Percentiles rank a stretch among this genome's conserved stretches.
Conservation (phyloP, 1,139 yeast species). For the Hyphopichia wangnamkhiaoensis region DNA sequence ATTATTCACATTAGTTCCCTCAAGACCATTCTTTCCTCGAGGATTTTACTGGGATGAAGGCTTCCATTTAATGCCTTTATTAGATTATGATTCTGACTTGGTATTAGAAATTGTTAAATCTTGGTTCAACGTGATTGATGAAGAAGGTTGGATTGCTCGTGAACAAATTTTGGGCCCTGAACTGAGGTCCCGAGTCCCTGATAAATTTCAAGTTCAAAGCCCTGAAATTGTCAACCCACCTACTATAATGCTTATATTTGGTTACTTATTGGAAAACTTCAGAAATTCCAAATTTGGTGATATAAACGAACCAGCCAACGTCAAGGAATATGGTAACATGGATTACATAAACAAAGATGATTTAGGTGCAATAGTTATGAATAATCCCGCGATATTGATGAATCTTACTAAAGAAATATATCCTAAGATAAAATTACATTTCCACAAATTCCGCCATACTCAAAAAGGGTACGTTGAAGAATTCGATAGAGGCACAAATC, state of each 20-base stretch:
- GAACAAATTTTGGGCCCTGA: conserved; percentile 94
- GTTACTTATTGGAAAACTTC: conserved; percentile 57
- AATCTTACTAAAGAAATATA: conserved; percentile 67
- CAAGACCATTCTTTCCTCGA: conserved; percentile 91
- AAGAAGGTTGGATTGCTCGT: conserved; percentile 95
- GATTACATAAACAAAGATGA: conserved; percentile 14
- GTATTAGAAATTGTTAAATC: conserved; percentile 79
- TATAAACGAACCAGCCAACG: conserved; percentile 22
- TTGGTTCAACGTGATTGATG: conserved; percentile 86
- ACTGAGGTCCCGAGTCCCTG: conserved; percentile 85
- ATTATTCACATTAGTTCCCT: conserved; percentile 82
- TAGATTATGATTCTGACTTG: conserved; percentile 82
- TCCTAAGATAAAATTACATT: conserved; percentile 76
- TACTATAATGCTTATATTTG: conserved; percentile 79
- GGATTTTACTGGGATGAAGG: conserved; percentile 99
- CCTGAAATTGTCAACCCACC: conserved; percentile 96
- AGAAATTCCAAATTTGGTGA: conserved; percentile 22
- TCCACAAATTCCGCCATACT: conserved; percentile 80
- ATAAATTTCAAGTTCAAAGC: conserved; percentile 81
- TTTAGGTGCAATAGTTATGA: conserved; percentile 54
- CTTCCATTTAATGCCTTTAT: conserved; percentile 80
- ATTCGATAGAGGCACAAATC: conserved; percentile 60
- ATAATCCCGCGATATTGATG: conserved; percentile 61
- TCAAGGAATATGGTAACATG: conserved; percentile 16
- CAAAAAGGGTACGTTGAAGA: conserved; percentile 78